A percentile compares a stretch with the other conserved stretches of the same genome.
phyloP scores from a whole-genome alignment of 352 stramenopile species.

The Blastocystis sp. region DNA sequence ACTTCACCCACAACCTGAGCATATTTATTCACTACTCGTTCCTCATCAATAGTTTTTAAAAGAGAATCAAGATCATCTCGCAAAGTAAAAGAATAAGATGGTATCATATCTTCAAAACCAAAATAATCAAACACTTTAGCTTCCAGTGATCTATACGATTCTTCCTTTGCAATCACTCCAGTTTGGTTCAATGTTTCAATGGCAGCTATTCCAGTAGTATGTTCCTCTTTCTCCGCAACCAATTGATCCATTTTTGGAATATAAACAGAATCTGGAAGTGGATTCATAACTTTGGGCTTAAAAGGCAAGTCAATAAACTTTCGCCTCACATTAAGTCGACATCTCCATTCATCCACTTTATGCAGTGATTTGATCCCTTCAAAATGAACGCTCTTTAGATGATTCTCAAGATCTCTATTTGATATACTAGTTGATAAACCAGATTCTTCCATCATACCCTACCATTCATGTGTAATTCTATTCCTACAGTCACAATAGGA shows the following conservation, averaged over 20 bases:
- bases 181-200: not conserved
- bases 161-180: not conserved
- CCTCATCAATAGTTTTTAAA: not conserved
- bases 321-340: not conserved
- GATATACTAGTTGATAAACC: too few species aligned
- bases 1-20: not conserved
- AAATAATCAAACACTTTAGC: conserved; percentile 1
- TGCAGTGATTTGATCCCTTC: not conserved
- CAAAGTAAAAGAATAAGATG: not conserved
- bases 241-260: not conserved
- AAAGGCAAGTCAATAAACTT: not conserved
- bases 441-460: too few species aligned
- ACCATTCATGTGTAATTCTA: too few species aligned
- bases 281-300: not conserved
- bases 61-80: not conserved
- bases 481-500: too few species aligned
- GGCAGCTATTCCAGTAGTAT: not conserved
- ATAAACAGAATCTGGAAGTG: not conserved
- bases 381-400: not conserved
- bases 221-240: not conserved
- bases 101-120: not conserved
- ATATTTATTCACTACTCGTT: not conserved
- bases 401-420: too few species aligned
- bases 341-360: not conserved
- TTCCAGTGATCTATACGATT: not conserved